Conservation (phyloP, 2,329 filamentous ascomycete genomes). For the Colletotrichum cereale region DNA sequence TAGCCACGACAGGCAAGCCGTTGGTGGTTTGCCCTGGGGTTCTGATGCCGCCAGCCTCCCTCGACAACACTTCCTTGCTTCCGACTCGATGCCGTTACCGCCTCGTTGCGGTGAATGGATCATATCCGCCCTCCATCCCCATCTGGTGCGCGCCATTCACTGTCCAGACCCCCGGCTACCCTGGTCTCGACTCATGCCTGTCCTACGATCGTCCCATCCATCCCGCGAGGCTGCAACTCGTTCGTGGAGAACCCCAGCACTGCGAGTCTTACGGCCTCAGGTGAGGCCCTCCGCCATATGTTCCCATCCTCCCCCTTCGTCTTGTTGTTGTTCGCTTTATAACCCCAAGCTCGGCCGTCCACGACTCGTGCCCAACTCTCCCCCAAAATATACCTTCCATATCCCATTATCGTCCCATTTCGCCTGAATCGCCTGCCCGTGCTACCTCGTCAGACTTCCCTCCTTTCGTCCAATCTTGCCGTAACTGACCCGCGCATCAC, state of each 20-base stretch:
- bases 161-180: not conserved
- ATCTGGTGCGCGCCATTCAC: constrained; percentile 3
- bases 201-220: constrained; percentile 22
- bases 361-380: constrained; percentile 22
- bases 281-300: constrained; percentile 2
- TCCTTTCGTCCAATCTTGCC: constrained; percentile 3
- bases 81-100: constrained; percentile 25
- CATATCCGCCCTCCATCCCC: not conserved
- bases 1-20: not conserved
- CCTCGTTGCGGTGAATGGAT: constrained; percentile 27
- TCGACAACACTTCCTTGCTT: constrained; percentile 6
- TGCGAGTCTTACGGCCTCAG: constrained; percentile 1
- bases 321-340: constrained; percentile 16
- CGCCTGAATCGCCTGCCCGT: constrained; percentile 31
- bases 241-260: not conserved
- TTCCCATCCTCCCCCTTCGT: not conserved
- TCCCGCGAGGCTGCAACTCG: constrained; percentile 27
- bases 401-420: constrained; percentile 7
- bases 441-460: constrained; percentile 1
- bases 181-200: constrained; percentile 26
- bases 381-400: constrained; percentile 13
- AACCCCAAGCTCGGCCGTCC: constrained; percentile 4
- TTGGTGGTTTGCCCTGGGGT: not conserved
- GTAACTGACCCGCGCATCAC: constrained; percentile 15
- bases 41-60: not conserved